A percentile compares a stretch with the other conserved stretches of the same genome.
These are phyloP conservation scores for Boletellus sp. DNA, from an alignment of 1,284 basidiomycete genomes.

Conservation along the genomic window DNA sequence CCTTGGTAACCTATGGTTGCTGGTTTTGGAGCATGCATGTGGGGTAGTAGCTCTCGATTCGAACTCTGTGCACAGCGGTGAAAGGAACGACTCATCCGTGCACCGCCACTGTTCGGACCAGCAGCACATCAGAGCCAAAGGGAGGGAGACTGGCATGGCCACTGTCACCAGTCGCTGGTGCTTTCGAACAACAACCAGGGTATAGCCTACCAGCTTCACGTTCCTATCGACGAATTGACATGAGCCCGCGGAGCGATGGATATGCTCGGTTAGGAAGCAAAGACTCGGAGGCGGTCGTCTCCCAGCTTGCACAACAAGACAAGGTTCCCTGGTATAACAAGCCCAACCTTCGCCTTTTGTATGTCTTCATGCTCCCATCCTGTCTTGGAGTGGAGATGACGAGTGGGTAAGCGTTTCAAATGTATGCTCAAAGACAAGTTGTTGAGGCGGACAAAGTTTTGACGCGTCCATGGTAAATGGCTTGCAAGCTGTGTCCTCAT, in stretches of 20 bases:
- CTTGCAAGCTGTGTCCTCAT: neutral
- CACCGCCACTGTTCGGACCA: too few species aligned
- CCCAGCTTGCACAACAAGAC: constrained; percentile 46
- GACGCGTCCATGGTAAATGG: neutral
- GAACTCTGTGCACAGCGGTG: too few species aligned
- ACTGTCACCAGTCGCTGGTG: too few species aligned
- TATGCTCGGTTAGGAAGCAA: constrained; percentile 1
- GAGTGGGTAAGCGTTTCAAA: constrained; percentile 45
- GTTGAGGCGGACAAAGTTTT: neutral
- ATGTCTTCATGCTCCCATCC: constrained; percentile 52
- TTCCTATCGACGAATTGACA: neutral
- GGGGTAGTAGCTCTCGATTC: too few species aligned
- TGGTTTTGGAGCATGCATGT: too few species aligned
- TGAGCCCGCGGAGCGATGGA: neutral
- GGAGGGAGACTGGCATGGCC: too few species aligned
- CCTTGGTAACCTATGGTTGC: too few species aligned
- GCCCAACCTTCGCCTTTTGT: constrained; percentile 29
- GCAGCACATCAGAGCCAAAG: too few species aligned
- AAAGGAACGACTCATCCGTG: too few species aligned
- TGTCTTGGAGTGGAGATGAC: constrained; percentile 64
- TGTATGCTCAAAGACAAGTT: neutral
- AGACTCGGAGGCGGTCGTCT: constrained; percentile 39
- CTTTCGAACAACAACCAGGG: neutral
- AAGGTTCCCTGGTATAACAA: constrained; percentile 54
- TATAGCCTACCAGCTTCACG: neutral